These are phyloP conservation scores for Talaromyces sp. DNA, from an alignment of 2,329 filamentous ascomycete species.

Conservation along the genomic window DNA sequence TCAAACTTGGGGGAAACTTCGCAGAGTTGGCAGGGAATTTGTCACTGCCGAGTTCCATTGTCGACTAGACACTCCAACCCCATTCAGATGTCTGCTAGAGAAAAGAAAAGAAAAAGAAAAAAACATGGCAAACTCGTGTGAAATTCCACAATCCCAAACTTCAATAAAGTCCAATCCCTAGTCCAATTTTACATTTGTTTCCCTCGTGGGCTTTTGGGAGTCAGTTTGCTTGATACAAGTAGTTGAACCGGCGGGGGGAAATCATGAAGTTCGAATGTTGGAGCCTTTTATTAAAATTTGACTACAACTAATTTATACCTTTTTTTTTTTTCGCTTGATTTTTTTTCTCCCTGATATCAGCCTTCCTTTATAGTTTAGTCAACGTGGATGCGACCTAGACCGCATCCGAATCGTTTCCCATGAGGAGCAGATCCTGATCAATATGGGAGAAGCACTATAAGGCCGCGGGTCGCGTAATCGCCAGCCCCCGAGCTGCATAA, in stretches of 20 bases:
- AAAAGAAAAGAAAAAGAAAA: not conserved
- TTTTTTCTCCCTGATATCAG: no score
- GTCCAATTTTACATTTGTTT: slow-evolving; percentile 18
- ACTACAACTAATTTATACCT: no score
- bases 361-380: slow-evolving; percentile 4
- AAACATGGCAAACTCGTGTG: not conserved
- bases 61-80: slow-evolving; percentile 13
- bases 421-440: slow-evolving; percentile 1
- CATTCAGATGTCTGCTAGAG: not conserved
- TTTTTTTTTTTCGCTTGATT: not conserved
- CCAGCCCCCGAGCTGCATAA: no score
- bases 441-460: slow-evolving; percentile 1
- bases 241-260: slow-evolving; percentile 24
- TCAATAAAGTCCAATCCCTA: slow-evolving; percentile 1
- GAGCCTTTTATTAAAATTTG: no score
- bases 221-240: not conserved
- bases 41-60: slow-evolving; percentile 14
- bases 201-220: slow-evolving; percentile 18
- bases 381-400: slow-evolving; percentile 15
- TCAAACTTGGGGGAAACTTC: slow-evolving; percentile 14
- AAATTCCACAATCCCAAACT: not conserved
- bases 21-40: slow-evolving; percentile 3
- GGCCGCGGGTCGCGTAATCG: slow-evolving; percentile 1
- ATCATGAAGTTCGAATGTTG: no score
- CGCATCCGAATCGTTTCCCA: slow-evolving; percentile 10